These are phyloP conservation scores for Sclerotinia minor DNA, from an alignment of 2,329 filamentous ascomycete genomes.

Conservation along the genomic window DNA sequence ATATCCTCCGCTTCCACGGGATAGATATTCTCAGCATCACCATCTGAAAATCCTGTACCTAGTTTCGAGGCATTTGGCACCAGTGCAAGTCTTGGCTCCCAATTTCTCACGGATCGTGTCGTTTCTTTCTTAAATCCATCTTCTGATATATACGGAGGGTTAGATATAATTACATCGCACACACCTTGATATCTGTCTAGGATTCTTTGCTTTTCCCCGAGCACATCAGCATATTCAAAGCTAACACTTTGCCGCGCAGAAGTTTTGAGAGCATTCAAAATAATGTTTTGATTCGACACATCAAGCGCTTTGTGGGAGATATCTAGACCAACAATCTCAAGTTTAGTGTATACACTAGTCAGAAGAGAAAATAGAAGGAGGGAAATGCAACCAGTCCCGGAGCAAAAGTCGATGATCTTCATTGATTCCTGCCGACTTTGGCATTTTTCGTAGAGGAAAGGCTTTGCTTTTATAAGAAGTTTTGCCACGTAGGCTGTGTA, in stretches of 20 bases:
- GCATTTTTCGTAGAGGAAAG: background rate
- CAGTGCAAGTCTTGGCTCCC: conserved; percentile 78
- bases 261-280: conserved; percentile 48
- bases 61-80: conserved; percentile 49
- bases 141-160: conserved; percentile 85
- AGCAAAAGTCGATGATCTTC: conserved; percentile 80
- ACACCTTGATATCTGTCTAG: background rate
- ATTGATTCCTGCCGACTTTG: conserved; percentile 44
- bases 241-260: background rate
- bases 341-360: conserved; percentile 40
- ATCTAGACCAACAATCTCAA: conserved; percentile 73
- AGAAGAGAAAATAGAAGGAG: conserved; percentile 70
- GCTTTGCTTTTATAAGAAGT: conserved; percentile 11
- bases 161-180: conserved; percentile 67
- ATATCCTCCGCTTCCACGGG: conserved; percentile 35
- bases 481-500: conserved; percentile 59
- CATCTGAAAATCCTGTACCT: background rate
- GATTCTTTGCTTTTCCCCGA: background rate
- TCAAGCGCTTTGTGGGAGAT: conserved; percentile 64
- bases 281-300: conserved; percentile 66
- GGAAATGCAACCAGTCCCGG: conserved; percentile 87
- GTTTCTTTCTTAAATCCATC: conserved; percentile 62
- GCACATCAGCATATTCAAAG: conserved; percentile 15
- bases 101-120: conserved; percentile 72
- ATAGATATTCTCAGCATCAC: background rate